Base-by-base conservation (phyloP, 352 stramenopile species). In the Globisporangium recalcitrans region DNA sequence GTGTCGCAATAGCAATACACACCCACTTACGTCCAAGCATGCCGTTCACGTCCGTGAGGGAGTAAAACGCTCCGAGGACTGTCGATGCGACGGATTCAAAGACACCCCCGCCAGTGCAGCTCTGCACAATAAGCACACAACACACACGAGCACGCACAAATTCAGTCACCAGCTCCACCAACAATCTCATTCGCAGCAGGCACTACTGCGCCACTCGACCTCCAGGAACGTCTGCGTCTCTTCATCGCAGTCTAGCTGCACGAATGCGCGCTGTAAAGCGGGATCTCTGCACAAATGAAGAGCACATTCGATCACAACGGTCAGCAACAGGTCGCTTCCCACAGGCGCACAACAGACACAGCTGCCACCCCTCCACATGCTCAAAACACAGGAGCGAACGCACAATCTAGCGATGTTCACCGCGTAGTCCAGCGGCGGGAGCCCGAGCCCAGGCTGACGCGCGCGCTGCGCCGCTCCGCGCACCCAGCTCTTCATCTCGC, bases 11-110 rank as follows among this genome's bases (percentile, higher is more conserved):
- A n/a, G 10, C 22, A 31, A 53, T 3, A 13, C 22, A 24, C 24
- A n/a, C n/a, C n/a, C n/a, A n/a, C 24, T 4, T 80, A 94, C 85
- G 85, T 42, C 80, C 80, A 16, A 94, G 73, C 68, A 94, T 90
- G 52, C 85, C 85, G 60, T 94, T 94, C 44, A 75, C 70, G 70
- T 94, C 85, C 4, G 85, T 94, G 31, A 91, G 68, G 26, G 83
- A 92, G 71, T 90, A 94, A 52, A 92, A 94, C 61, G 85, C 71
- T 31, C 84, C 80, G 9, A 94, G 75, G 5, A 92, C 52, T 0
- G 72, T 87, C 32, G 85, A 92, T 4, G 74, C 70, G 22, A 91
- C 32, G 0, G 82, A 84, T 48, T 91, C 76, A 46, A 84, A 86
- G 36, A 91, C 62, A 53, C 74, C 77, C 21, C 81, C 82, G 14